These are phyloP conservation scores for Phaeoacremonium minimum DNA, from an alignment of 2,329 filamentous ascomycete species.

Conservation along the genomic window DNA sequence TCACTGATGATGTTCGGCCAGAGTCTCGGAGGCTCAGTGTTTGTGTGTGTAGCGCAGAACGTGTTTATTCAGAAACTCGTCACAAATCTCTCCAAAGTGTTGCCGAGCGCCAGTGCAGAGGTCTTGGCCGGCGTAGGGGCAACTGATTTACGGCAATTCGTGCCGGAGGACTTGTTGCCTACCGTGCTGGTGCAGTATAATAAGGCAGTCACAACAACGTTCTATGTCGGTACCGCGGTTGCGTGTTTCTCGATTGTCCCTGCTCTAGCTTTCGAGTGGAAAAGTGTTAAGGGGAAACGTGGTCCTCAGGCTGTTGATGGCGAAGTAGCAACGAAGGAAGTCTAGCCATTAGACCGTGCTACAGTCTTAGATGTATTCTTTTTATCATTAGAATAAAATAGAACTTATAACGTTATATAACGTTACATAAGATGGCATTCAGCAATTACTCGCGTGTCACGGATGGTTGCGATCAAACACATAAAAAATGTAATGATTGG, in stretches of 20 bases:
- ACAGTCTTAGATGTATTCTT: no score
- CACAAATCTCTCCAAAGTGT: slow-evolving; percentile 15
- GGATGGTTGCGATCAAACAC: no score
- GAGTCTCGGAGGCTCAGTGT: slow-evolving; percentile 25
- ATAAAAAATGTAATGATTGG: no score
- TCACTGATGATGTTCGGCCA: slow-evolving; percentile 32
- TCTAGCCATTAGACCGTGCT: no score
- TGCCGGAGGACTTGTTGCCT: slow-evolving; percentile 10
- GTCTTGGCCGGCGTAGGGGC: slow-evolving; percentile 18
- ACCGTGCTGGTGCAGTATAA: slow-evolving; percentile 26
- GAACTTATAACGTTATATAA: no score
- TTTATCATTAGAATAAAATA: no score
- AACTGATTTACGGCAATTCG: slow-evolving; percentile 10
- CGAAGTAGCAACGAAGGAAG: no score
- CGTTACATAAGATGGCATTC: no score
- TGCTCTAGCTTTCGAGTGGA: slow-evolving; percentile 32
- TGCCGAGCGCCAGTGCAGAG: slow-evolving; percentile 16
- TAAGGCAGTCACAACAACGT: slow-evolving; percentile 22
- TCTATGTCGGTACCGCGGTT: slow-evolving; percentile 26
- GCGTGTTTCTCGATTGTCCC: slow-evolving; percentile 28
- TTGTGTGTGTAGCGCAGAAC: slow-evolving; percentile 34
- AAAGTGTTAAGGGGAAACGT: slow-evolving; percentile 33
- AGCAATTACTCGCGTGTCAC: no score
- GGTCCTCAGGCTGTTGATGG: not conserved
- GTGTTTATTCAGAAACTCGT: slow-evolving; percentile 36